Base-by-base conservation (phyloP, 2,329 filamentous ascomycete genomes). In the Epichloe glyceriae region DNA sequence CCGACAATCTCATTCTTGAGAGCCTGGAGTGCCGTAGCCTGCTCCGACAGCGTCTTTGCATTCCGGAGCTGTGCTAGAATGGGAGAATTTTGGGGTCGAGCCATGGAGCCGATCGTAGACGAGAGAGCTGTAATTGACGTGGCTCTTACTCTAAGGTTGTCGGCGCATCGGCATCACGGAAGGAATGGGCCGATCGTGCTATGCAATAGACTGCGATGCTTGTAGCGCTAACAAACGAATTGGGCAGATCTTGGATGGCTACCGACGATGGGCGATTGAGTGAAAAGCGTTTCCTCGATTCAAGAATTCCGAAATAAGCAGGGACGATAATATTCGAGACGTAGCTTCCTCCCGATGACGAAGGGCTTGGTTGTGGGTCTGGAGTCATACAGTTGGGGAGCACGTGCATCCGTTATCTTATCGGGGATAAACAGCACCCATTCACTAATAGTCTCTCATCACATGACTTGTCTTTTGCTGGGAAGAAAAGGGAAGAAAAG, bases 1-100 rank as follows among this genome's bases (percentile, higher is more conserved):
- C 93, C 93, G 53, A 95, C 82, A 46, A 95, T 78, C 55, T 93
- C 86, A 66, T 95, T 93, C 72, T 95, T 97, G 33, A 98, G 71
- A 41, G 75, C 73, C 56, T 83, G 80, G 43, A 96, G 74, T 47
- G 82, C 78, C 26, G 73, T 70, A 40, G 78, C 70, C 58, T 78
- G 77, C 55, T 82, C 77, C 20, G 67, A 56, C 45, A 69, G 64
- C 37, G 69, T 72, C 55, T 70, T 72, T 10, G 82, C 75, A 58
- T 70, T 75, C 55, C 73, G 73, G 51, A 85, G 70, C 62, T 80
- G 75, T 51, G 73, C 67, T 47, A 82, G 68, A 57, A 82, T 74
- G 49, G 77, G 71, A 47, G 75, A 72, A 51, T 65, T 71, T 57
- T 73, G 71, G 52, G 73, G 65, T 58, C 73, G 71, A 60, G 76